A percentile compares a stretch with the other conserved stretches of the same genome.
Conservation (phyloP, 106 monocot species). For the Dendrobium officinale region DNA sequence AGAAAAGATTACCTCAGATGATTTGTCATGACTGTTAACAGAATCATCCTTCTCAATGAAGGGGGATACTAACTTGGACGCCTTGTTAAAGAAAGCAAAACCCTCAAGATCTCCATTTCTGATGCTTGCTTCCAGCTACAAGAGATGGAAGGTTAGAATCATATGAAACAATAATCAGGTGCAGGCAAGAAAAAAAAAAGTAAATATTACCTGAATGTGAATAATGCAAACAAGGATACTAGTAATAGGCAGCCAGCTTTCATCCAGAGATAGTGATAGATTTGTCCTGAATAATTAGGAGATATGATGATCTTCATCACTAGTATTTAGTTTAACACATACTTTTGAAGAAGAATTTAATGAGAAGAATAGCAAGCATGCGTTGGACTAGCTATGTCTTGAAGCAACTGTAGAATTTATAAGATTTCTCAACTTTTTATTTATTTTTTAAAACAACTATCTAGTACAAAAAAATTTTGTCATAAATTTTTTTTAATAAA, state of each 20-base stretch:
- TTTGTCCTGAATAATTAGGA: conserved; percentile 59
- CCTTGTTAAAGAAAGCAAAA: conserved; percentile 17
- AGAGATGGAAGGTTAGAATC: not conserved
- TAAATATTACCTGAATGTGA: conserved; percentile 62
- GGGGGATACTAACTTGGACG: conserved; percentile 10
- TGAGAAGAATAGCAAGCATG: not conserved
- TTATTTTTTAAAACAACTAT: too few species aligned
- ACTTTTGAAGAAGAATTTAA: not conserved
- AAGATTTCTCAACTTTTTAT: too few species aligned
- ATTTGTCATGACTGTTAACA: not conserved
- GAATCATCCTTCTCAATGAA: conserved; percentile 15
- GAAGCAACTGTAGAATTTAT: not conserved
- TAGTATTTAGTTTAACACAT: not conserved
- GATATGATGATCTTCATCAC: not conserved
- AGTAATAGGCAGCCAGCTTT: conserved; percentile 85
- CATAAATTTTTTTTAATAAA: too few species aligned
- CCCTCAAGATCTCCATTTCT: conserved; percentile 45
- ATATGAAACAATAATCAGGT: not conserved
- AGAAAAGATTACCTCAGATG: not conserved
- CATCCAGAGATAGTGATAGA: conserved; percentile 75
- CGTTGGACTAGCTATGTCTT: not conserved
- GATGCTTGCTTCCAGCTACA: conserved; percentile 51
- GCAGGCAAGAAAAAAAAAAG: not conserved
- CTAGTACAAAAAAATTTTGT: too few species aligned
- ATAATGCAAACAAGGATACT: conserved; percentile 70